Evolutionary conservation across 2,329 filamentous ascomycete species (phyloP), one percentile per base, ranked within the genome.

Genomic region (Furcasterigmium sp.): DNA sequence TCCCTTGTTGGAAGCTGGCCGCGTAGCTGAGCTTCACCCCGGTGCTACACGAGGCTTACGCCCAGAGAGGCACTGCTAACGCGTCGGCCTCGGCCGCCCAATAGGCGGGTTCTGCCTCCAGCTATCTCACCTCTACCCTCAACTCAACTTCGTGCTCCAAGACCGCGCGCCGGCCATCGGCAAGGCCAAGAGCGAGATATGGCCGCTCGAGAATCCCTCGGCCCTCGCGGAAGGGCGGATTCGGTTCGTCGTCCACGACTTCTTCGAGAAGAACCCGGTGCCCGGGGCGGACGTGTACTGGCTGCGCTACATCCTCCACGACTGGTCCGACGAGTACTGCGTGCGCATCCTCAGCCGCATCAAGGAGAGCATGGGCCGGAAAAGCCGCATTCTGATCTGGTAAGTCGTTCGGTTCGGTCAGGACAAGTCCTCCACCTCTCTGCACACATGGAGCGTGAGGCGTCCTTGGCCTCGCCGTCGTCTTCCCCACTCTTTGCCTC

Each of bases 251-350:
- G 44, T 35, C 2, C 53, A 56, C 37, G 52, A 56, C 28, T 39
- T 56, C 2, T 51, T 56, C 28, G 35, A 37, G 13, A 29, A 47
- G 19, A 53, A 56, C 35, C 26, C 40, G 1, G 35, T 47, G 8
- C 30, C 45, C 5, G 30, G 7, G 30, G 23, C 23, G 11, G 62
- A 65, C 32, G 56, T 69, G 34, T 72, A 67, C 51, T 54, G 69
- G 37, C 55, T 73, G 46, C 67, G 68, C 20, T 58, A 59, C 52
- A 67, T 73, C 34, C 51, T 73, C 7, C 70, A 73, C 50, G 67
- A 71, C 53, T 73, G 68, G 65, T 57, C 67, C 0, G 65, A 72
- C 28, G 56, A 58, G 17, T 56, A 63, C 37, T 51, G 51, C 2
- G 43, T 56, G 9, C 47, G 47, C 4, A 65, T 68, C 8, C 51